Evolutionary conservation across 495 filamentous ascomycete genomes (phyloP), one percentile per base, ranked within the genome.

Genomic region (Echria macrotheca): DNA sequence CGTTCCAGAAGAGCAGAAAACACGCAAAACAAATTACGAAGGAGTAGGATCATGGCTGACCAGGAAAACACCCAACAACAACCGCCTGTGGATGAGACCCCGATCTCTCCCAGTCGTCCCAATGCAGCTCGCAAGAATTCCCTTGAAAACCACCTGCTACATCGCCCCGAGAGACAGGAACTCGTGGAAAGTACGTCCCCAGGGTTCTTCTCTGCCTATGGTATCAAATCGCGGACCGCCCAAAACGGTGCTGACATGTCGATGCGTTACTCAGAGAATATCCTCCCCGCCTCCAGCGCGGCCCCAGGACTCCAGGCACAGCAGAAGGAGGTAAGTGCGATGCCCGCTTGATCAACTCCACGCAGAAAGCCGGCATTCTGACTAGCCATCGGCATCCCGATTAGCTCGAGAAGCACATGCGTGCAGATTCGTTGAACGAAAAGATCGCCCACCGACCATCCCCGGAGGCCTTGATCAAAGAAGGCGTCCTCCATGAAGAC

Each of bases 91-190:
- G 68, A 84, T 64, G 69, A 76, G 55, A 75, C 75, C 3, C 75
- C 79, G 57, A 86, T 86, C 67, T 83, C 85, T n/a, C 79, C 85
- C 45, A 70, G 77, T 51, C 57, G 63, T 17, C 63, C 68, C 17
- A 65, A 71, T 50, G 32, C 53, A 1, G 82, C 82, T 55, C 84
- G 90, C 57, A 87, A 87, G 67, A 84, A 94, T 71, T 89, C 86
- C n/a, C 80, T 96, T 24, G 88, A 93, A 69, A 87, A 86, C 57
- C 86, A 91, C 58, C 77, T 95, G 49, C 79, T 84, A 60, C 79
- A 79, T 47, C 85, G 89, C 29, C 89, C 89, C 9, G 86, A 90
- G 17, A 73, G 80, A 33, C 72, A 89, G 59, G 89, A 95, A 50
- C 81, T 96, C 43, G 87, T 95, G 44, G 86, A 90, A 57, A 85